These are phyloP conservation scores for Aphanomyces cochlioides DNA, from an alignment of 352 stramenopile genomes.

Conservation along the genomic window DNA sequence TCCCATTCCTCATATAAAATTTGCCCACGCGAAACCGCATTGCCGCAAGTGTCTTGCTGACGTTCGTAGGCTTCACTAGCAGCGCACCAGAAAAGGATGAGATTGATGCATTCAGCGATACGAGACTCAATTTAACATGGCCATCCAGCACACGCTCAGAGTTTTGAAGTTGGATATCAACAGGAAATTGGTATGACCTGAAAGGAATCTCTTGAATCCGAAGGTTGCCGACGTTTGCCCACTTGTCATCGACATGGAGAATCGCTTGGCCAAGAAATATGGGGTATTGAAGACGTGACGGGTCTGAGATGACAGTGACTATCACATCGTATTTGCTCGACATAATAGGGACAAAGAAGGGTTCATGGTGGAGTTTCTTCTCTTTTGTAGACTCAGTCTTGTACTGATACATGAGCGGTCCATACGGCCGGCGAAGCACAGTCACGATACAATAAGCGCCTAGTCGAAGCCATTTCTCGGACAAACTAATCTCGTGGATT, in stretches of 20 bases:
- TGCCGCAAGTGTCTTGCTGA: conserved; percentile 20
- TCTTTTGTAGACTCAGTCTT: conserved; percentile 12
- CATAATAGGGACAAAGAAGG: conserved; percentile 27
- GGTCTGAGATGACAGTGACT: conserved; percentile 20
- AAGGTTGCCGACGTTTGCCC: neutral
- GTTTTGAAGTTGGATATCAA: conserved; percentile 18
- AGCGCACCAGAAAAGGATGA: conserved; percentile 16
- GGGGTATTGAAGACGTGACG: conserved; percentile 9
- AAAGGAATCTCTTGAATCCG: neutral
- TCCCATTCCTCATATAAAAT: conserved; percentile 19
- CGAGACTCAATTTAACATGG: conserved; percentile 6
- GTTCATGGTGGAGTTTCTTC: neutral
- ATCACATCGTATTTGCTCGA: conserved; percentile 27
- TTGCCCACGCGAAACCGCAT: conserved; percentile 6
- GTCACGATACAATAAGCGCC: conserved; percentile 13
- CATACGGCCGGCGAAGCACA: conserved; percentile 23
- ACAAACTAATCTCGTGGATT: conserved; percentile 15
- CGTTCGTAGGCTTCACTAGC: neutral
- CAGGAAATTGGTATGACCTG: conserved; percentile 1
- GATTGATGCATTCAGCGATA: conserved; percentile 22
- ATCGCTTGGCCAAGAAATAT: conserved; percentile 23
- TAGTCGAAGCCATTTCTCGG: conserved; percentile 16
- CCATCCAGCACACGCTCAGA: conserved; percentile 7
- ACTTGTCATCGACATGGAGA: conserved; percentile 12
- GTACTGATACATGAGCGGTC: conserved; percentile 22